Conservation (phyloP, 139 green algal species). For the Coccomyxa sp. region DNA sequence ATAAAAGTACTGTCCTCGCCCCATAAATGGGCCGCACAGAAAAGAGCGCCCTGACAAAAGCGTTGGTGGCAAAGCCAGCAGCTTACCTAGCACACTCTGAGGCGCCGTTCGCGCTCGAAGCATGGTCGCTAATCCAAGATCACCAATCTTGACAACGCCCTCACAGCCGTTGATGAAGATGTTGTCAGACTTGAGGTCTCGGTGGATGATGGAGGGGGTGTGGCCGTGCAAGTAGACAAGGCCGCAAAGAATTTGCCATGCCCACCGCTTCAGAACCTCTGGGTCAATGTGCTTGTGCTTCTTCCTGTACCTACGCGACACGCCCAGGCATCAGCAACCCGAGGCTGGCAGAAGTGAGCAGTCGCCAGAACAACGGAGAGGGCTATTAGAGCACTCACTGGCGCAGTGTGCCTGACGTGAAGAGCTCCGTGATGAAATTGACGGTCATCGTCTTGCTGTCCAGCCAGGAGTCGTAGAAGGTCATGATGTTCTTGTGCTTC, state of each 20-base stretch:
- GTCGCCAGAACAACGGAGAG: background rate
- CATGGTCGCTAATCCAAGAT: constrained; percentile 94
- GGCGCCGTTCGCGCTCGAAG: constrained; percentile 81
- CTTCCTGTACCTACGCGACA: constrained; percentile 81
- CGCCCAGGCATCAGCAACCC: background rate
- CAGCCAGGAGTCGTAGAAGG: constrained; percentile 94
- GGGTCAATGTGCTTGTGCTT: constrained; percentile 89
- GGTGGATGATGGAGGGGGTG: constrained; percentile 86
- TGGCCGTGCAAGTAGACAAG: constrained; percentile 96
- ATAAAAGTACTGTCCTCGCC: background rate
- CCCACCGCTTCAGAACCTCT: constrained; percentile 93
- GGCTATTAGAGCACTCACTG: constrained; percentile 66
- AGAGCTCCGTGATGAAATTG: constrained; percentile 99
- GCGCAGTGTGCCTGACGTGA: constrained; percentile 93
- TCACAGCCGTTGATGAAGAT: constrained; percentile 95
- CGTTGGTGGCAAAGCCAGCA: background rate
- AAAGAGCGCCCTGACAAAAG: background rate
- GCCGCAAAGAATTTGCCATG: constrained; percentile 95
- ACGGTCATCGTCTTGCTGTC: constrained; percentile 75
- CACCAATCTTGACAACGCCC: constrained; percentile 97
- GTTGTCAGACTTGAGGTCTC: constrained; percentile 84
- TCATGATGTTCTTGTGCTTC: constrained; percentile 99
- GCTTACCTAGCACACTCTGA: constrained; percentile 81
- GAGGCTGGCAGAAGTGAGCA: background rate
- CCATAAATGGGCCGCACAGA: too few relatives aligned